Evolutionary conservation across 2,329 filamentous ascomycete species (phyloP).

Genomic region (Aureobasidium vineae): DNA sequence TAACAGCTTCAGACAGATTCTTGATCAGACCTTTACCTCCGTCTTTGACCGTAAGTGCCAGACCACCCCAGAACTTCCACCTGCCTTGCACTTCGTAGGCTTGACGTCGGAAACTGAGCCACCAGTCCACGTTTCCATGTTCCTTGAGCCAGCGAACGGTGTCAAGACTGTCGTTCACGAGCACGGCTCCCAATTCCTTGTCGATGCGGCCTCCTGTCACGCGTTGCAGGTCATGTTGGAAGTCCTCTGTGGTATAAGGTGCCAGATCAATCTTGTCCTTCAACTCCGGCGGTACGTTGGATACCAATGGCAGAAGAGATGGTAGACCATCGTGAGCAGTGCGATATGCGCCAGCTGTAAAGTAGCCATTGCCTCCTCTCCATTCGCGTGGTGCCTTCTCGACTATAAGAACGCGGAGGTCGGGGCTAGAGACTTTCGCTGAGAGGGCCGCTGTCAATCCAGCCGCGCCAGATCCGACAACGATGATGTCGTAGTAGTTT

Average conservation of each 20-base stretch:
- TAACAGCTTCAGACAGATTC: constrained; percentile 50
- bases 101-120: constrained; percentile 47
- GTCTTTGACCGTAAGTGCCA: constrained; percentile 59
- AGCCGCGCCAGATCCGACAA: constrained; percentile 64
- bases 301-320: constrained; percentile 61
- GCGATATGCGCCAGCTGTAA: constrained; percentile 64
- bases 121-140: constrained; percentile 55
- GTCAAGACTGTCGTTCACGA: constrained; percentile 46
- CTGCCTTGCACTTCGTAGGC: constrained; percentile 62
- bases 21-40: constrained; percentile 60
- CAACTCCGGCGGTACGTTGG: constrained; percentile 53
- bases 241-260: constrained; percentile 57
- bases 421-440: constrained; percentile 46
- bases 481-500: constrained; percentile 45
- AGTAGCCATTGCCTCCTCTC: constrained; percentile 64
- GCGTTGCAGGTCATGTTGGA: constrained; percentile 55
- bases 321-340: constrained; percentile 55
- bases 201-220: constrained; percentile 58
- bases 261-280: constrained; percentile 56
- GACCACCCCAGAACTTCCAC: constrained; percentile 65
- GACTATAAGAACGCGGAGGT: constrained; percentile 52
- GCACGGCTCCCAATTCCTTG: constrained; percentile 46
- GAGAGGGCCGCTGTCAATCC: constrained; percentile 61
- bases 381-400: constrained; percentile 60
- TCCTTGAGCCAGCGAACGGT: constrained; percentile 33